These are phyloP conservation scores for Lentinula novae-zelandiae DNA, from an alignment of 1,284 basidiomycete genomes.

Conservation along the genomic window DNA sequence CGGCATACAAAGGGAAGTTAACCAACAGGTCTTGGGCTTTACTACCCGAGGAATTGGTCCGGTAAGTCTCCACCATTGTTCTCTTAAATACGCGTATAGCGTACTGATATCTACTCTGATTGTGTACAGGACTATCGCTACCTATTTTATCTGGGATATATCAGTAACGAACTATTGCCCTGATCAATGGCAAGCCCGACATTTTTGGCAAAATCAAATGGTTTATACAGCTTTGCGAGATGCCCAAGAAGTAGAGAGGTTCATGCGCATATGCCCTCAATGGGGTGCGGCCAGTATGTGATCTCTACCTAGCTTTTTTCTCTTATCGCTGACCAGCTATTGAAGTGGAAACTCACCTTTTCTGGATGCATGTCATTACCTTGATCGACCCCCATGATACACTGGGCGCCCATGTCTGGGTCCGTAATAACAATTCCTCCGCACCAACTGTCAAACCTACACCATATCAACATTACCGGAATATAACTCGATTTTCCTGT, in stretches of 20 bases:
- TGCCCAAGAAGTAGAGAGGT: slow-evolving; percentile 52
- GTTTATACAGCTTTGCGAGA: slow-evolving; percentile 53
- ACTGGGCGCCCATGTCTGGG: slow-evolving; percentile 29
- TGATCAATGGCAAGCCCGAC: slow-evolving; percentile 52
- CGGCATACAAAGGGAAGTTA: slow-evolving; percentile 60
- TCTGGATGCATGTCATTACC: slow-evolving; percentile 54
- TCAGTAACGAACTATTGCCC: slow-evolving; percentile 44
- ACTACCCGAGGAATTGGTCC: slow-evolving; percentile 65
- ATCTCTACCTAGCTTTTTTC: slow-evolving; percentile 4
- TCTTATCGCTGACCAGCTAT: neutral
- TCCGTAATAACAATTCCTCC: slow-evolving; percentile 20
- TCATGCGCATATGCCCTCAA: slow-evolving; percentile 52
- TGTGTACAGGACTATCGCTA: slow-evolving; percentile 53
- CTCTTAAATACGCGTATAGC: neutral
- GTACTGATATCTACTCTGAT: slow-evolving; percentile 3
- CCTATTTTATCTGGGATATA: slow-evolving; percentile 52
- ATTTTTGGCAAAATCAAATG: slow-evolving; percentile 55
- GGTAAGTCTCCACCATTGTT: slow-evolving; percentile 40
- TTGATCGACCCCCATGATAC: slow-evolving; percentile 51
- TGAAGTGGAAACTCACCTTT: slow-evolving; percentile 53
- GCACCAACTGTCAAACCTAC: slow-evolving; percentile 24
- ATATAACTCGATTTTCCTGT: slow-evolving; percentile 42
- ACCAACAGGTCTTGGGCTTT: slow-evolving; percentile 66
- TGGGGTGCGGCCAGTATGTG: slow-evolving; percentile 42
- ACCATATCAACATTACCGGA: slow-evolving; percentile 38